Evolutionary conservation across 2,329 filamentous ascomycete species (phyloP).

Genomic region (Penicillium sp.): DNA sequence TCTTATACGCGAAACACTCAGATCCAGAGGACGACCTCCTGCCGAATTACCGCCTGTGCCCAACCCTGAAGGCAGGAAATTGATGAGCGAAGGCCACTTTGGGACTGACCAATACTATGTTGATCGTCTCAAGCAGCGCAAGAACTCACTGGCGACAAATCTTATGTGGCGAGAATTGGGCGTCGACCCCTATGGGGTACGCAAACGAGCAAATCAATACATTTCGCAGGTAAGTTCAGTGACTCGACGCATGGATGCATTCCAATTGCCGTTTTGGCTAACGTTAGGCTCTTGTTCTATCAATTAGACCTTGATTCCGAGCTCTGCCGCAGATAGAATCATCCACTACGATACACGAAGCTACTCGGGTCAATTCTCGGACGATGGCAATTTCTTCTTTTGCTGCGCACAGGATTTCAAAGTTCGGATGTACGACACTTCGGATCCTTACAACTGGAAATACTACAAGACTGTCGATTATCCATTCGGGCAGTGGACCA

Average conservation of each 20-base stretch:
- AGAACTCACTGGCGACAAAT: slow-evolving; percentile 63
- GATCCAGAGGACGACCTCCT: slow-evolving; percentile 19
- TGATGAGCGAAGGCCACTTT: slow-evolving; percentile 84
- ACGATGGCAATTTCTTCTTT: slow-evolving; percentile 97
- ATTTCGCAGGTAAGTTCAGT: slow-evolving; percentile 63
- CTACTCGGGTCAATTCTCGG: slow-evolving; percentile 94
- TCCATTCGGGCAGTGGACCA: slow-evolving; percentile 89
- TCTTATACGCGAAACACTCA: no score
- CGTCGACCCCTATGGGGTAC: slow-evolving; percentile 59
- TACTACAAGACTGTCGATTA: slow-evolving; percentile 91
- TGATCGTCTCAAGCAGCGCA: slow-evolving; percentile 57
- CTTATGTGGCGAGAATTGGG: slow-evolving; percentile 83
- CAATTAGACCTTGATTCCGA: slow-evolving; percentile 71
- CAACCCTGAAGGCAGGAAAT: slow-evolving; percentile 70
- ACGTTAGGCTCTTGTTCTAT: background rate
- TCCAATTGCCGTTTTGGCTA: background rate
- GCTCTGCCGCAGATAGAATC: slow-evolving; percentile 76
- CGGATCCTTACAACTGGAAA: slow-evolving; percentile 91
- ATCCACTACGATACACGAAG: slow-evolving; percentile 84
- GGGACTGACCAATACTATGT: slow-evolving; percentile 65
- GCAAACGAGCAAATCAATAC: slow-evolving; percentile 64
- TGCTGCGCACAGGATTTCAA: slow-evolving; percentile 88
- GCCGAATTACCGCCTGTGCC: slow-evolving; percentile 79
- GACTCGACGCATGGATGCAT: background rate
- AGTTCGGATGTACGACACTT: slow-evolving; percentile 96